Conservation (phyloP, 148 eudicot species). For the Polygonum aviculare region DNA sequence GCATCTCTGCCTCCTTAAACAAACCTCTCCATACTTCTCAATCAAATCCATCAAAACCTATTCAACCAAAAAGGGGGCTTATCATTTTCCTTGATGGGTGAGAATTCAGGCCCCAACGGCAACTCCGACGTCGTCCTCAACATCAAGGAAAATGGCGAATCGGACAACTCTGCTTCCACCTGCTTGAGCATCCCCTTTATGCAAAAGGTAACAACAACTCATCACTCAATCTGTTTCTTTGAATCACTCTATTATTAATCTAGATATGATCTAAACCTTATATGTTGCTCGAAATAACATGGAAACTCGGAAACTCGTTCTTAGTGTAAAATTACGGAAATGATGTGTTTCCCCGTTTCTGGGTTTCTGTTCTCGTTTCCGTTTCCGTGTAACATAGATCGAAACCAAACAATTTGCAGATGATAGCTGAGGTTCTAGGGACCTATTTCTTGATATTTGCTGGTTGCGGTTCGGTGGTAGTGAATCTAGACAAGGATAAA, state of each 20-base stretch:
- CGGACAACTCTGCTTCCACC: slow-evolving; percentile 15
- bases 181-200: slow-evolving; percentile 39
- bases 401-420: background rate
- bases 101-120: slow-evolving; percentile 44
- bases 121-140: slow-evolving; percentile 32
- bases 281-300: no score
- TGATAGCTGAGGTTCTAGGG: slow-evolving; percentile 78
- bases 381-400: no score
- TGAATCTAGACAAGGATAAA: slow-evolving; percentile 40
- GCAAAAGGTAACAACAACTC: slow-evolving; percentile 40
- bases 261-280: no score
- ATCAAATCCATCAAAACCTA: no score
- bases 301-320: no score
- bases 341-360: no score
- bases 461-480: slow-evolving; percentile 63
- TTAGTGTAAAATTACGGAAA: no score
- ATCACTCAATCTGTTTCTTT: background rate
- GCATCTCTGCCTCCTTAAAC: no score
- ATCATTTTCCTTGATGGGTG: slow-evolving; percentile 35
- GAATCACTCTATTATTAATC: no score
- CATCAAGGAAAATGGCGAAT: slow-evolving; percentile 12
- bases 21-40: no score
- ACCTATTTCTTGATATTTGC: slow-evolving; percentile 89
- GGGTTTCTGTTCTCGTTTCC: no score
- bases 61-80: background rate